Percentiles rank a stretch among this genome's conserved stretches.
These are phyloP conservation scores for Xerocomellus intermedius DNA, from an alignment of 768 basidiomycete genomes.

Conservation along the genomic window DNA sequence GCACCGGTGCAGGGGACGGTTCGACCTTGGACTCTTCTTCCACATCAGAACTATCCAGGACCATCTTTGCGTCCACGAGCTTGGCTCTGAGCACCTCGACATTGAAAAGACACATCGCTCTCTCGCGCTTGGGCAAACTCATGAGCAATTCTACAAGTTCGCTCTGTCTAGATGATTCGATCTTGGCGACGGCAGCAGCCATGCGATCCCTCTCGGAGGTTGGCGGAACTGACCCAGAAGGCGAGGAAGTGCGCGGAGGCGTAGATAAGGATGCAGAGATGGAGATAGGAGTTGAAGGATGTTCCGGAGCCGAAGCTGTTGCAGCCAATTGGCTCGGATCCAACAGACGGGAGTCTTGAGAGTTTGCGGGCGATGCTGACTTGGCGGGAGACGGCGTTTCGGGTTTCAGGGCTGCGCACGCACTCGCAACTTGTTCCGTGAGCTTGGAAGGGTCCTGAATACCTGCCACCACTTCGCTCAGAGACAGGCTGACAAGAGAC, in stretches of 20 bases:
- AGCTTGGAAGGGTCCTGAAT: conserved; percentile 71
- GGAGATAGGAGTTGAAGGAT: conserved; percentile 83
- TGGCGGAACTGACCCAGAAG: conserved; percentile 58
- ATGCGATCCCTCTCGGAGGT: conserved; percentile 76
- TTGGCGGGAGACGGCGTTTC: conserved; percentile 44
- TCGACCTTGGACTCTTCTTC: conserved; percentile 41
- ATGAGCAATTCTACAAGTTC: conserved; percentile 80
- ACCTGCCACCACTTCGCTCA: conserved; percentile 74
- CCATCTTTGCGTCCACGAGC: conserved; percentile 76
- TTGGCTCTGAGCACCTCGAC: conserved; percentile 74
- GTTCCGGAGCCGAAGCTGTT: conserved; percentile 87
- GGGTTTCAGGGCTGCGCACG: conserved; percentile 37
- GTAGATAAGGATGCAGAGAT: conserved; percentile 73
- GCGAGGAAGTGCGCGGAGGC: conserved; percentile 82
- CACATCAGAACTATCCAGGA: conserved; percentile 71
- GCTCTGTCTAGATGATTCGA: conserved; percentile 56
- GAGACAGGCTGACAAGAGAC: conserved; percentile 63
- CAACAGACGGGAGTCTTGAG: conserved; percentile 70
- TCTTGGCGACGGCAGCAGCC: conserved; percentile 57
- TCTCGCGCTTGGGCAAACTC: conserved; percentile 84
- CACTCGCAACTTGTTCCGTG: conserved; percentile 55
- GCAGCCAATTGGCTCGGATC: conserved; percentile 63
- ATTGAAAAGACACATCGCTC: conserved; percentile 91
- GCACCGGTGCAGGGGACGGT: conserved; percentile 35
- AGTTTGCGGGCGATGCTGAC: conserved; percentile 52